A percentile compares a stretch with the other conserved stretches of the same genome.
phyloP scores from a whole-genome alignment of 2,329 filamentous ascomycete species.

The Fusarium sp. region DNA sequence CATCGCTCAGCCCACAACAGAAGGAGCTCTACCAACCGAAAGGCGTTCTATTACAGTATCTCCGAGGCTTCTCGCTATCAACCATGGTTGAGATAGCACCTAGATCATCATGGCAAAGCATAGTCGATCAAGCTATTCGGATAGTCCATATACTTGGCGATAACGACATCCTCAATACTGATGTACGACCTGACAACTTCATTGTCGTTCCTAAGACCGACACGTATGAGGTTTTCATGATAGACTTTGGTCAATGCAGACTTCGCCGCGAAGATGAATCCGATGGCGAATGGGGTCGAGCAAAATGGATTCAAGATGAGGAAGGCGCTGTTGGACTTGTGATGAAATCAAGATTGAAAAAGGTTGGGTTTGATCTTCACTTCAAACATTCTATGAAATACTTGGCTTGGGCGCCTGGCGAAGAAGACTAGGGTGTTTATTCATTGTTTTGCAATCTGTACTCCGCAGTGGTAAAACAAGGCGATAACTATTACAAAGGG shows the following conservation, averaged over 20 bases:
- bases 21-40: background rate
- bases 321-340: constrained; percentile 30
- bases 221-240: constrained; percentile 40
- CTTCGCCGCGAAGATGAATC: constrained; percentile 36
- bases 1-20: background rate
- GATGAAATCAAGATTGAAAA: background rate
- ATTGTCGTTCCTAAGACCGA: constrained; percentile 16
- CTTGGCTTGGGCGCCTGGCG: background rate
- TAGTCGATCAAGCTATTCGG: constrained; percentile 38
- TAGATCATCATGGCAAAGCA: constrained; percentile 22
- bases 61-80: constrained; percentile 31
- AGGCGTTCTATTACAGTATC: constrained; percentile 41
- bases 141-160: constrained; percentile 41
- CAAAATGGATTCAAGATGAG: constrained; percentile 40
- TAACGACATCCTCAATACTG: constrained; percentile 42
- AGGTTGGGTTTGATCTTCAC: background rate
- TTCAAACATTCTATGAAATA: background rate
- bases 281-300: constrained; percentile 36
- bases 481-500: no score
- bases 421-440: background rate
- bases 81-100: constrained; percentile 8
- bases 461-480: no score
- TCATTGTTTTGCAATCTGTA: background rate
- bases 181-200: constrained; percentile 45
- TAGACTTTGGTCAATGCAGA: constrained; percentile 45